These are phyloP conservation scores for Acacia acuminata DNA, from an alignment of 306 rosid species.

Conservation along the genomic window DNA sequence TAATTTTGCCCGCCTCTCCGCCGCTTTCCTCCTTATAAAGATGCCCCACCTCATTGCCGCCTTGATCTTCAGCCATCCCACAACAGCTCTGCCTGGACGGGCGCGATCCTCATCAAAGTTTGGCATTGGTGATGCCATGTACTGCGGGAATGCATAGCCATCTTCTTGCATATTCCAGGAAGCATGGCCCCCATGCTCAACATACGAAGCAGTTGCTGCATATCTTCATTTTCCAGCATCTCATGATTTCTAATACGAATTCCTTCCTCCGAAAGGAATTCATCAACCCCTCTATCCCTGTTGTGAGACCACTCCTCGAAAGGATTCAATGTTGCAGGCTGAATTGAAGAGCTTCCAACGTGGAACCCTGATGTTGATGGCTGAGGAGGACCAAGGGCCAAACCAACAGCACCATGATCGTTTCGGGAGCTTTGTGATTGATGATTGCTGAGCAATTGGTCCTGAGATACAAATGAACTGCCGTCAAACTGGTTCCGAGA, in stretches of 20 bases:
- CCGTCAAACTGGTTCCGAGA: slow-evolving; percentile 60
- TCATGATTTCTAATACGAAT: slow-evolving; percentile 89
- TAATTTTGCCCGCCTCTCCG: slow-evolving; percentile 88
- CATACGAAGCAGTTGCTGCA: too few species aligned
- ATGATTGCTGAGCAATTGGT: slow-evolving; percentile 59
- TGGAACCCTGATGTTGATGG: slow-evolving; percentile 66
- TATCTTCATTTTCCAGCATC: slow-evolving; percentile 35
- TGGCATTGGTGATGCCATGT: slow-evolving; percentile 74
- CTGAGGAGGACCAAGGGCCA: slow-evolving; percentile 90
- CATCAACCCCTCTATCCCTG: slow-evolving; percentile 81
- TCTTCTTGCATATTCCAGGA: slow-evolving; percentile 62
- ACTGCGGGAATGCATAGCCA: slow-evolving; percentile 54
- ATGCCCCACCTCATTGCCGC: slow-evolving; percentile 99
- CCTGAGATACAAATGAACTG: slow-evolving; percentile 53
- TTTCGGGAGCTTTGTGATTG: slow-evolving; percentile 49
- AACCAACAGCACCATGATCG: slow-evolving; percentile 57
- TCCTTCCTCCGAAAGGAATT: slow-evolving; percentile 86
- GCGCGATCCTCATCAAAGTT: slow-evolving; percentile 75
- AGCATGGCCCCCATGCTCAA: too few species aligned
- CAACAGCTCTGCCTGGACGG: slow-evolving; percentile 93
- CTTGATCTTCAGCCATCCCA: slow-evolving; percentile 97
- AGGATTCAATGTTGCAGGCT: slow-evolving; percentile 59
- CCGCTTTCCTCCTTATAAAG: slow-evolving; percentile 92
- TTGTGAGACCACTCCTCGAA: slow-evolving; percentile 84
- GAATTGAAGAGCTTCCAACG: slow-evolving; percentile 52